These are phyloP conservation scores for Cutaneotrichosporon mucoides DNA, from an alignment of 1,284 basidiomycete species.

Conservation along the genomic window DNA sequence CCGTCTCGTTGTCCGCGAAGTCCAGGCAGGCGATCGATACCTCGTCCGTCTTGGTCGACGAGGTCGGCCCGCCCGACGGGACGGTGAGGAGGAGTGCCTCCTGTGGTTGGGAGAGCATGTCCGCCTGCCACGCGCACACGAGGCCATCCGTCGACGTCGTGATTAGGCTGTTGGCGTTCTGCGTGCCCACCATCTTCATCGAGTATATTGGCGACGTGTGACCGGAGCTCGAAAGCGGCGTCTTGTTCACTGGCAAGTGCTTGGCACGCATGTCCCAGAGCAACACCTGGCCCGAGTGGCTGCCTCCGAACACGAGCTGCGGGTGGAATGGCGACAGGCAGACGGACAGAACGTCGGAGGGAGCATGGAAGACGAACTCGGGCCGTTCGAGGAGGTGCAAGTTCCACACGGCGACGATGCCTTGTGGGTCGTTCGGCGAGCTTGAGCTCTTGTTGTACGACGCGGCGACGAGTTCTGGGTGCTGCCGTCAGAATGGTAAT, in stretches of 20 bases:
- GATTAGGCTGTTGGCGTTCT: conserved; percentile 95
- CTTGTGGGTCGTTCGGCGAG: conserved; percentile 88
- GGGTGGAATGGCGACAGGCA: conserved; percentile 97
- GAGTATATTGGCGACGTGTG: conserved; percentile 98
- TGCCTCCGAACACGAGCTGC: conserved; percentile 93
- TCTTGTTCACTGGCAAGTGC: conserved; percentile 91
- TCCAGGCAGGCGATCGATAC: conserved; percentile 89
- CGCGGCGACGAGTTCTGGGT: conserved; percentile 88
- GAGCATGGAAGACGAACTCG: conserved; percentile 93
- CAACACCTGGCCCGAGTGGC: conserved; percentile 95
- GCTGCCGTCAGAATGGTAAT: conserved; percentile 62
- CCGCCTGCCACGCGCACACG: conserved; percentile 95
- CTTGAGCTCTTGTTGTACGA: conserved; percentile 95
- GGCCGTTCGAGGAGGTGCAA: conserved; percentile 88
- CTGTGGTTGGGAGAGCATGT: conserved; percentile 97
- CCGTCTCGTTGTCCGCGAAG: conserved; percentile 91
- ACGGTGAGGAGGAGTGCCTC: conserved; percentile 86
- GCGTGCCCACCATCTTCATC: conserved; percentile 94
- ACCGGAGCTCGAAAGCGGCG: conserved; percentile 86
- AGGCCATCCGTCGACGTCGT: conserved; percentile 94
- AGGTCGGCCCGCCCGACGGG: conserved; percentile 49
- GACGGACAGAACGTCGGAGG: conserved; percentile 94
- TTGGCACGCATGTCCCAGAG: conserved; percentile 99
- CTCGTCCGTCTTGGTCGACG: conserved; percentile 88
- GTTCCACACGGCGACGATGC: conserved; percentile 97